Conservation (phyloP, 2,329 filamentous ascomycete genomes). For the Botrytis deweyae region DNA sequence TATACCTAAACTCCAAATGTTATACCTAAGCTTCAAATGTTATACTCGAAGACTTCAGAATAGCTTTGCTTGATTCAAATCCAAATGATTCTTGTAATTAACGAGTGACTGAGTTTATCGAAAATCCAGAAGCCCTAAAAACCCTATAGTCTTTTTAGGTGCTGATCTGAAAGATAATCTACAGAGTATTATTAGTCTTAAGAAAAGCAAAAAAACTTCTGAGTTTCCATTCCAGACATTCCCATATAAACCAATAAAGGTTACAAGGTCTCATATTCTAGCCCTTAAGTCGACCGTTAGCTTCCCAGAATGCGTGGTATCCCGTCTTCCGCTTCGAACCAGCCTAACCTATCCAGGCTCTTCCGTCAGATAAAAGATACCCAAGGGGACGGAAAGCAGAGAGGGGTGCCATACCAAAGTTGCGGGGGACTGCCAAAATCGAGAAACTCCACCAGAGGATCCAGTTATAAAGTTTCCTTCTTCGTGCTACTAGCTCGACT, state of each 20-base stretch:
- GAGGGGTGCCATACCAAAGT: background rate
- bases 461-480: slow-evolving; percentile 1
- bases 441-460: slow-evolving; percentile 2
- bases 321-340: background rate
- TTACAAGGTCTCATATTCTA: background rate
- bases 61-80: background rate
- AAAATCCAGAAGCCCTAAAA: background rate
- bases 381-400: background rate
- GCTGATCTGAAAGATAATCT: background rate
- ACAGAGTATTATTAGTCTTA: background rate
- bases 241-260: slow-evolving; percentile 7
- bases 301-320: background rate
- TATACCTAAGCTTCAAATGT: background rate
- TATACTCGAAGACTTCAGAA: background rate
- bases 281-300: background rate
- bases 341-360: background rate
- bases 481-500: background rate
- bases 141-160: background rate
- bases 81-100: background rate
- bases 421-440: slow-evolving; percentile 7
- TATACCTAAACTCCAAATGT: background rate
- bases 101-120: background rate
- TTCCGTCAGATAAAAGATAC: background rate
- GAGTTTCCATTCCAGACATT: background rate
- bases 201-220: background rate